These are phyloP conservation scores for Cystobasidium pallidum DNA, from an alignment of 1,284 basidiomycete genomes.

Conservation along the genomic window DNA sequence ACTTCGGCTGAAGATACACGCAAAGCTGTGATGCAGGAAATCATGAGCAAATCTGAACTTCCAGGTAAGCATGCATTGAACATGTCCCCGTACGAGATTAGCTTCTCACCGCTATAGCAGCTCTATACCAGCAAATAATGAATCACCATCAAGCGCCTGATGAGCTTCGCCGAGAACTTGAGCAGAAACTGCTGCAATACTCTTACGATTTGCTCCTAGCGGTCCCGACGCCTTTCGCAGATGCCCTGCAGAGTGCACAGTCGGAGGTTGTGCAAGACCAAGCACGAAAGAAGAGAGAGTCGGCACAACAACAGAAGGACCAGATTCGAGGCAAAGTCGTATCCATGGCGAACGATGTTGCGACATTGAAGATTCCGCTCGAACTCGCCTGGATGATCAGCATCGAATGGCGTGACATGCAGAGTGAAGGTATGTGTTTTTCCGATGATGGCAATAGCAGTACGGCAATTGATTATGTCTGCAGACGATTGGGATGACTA, in stretches of 20 bases:
- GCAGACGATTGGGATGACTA: constrained; percentile 37
- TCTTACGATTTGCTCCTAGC: constrained; percentile 66
- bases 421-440: constrained; percentile 65
- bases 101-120: constrained; percentile 56
- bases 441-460: constrained; percentile 57
- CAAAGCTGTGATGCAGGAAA: constrained; percentile 51
- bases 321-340: constrained; percentile 67
- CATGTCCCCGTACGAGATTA: constrained; percentile 33
- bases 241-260: constrained; percentile 47
- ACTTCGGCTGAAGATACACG: constrained; percentile 55
- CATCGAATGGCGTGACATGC: constrained; percentile 75
- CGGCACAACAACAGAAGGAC: constrained; percentile 61
- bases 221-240: constrained; percentile 60
- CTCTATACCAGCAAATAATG: constrained; percentile 71
- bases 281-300: constrained; percentile 55
- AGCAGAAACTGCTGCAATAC: constrained; percentile 70
- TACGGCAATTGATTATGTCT: constrained; percentile 46
- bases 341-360: constrained; percentile 69
- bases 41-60: constrained; percentile 52
- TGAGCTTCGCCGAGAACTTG: constrained; percentile 68
- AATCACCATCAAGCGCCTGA: constrained; percentile 76
- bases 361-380: constrained; percentile 74
- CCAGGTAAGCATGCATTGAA: constrained; percentile 41
- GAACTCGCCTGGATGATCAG: constrained; percentile 76
- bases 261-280: constrained; percentile 55